Conservation (phyloP, 2,329 filamentous ascomycete genomes). For the Seiridium cupressi region DNA sequence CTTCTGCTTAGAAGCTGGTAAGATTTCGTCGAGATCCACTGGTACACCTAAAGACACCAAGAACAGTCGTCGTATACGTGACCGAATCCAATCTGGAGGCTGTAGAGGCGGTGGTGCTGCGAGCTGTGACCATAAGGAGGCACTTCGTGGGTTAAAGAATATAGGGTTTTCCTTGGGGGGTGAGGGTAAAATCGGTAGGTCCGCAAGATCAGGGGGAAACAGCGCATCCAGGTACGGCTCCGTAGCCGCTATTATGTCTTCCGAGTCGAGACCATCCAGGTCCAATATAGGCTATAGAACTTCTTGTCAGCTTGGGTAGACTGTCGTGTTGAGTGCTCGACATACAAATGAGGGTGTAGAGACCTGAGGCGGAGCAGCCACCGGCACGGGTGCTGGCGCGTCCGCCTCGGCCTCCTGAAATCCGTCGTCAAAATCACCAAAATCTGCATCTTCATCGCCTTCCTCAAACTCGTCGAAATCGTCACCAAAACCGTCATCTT, state of each 20-base stretch:
- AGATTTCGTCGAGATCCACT: constrained; percentile 94
- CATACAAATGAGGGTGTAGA: constrained; percentile 43
- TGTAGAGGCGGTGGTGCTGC: constrained; percentile 92
- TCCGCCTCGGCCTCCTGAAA: constrained; percentile 58
- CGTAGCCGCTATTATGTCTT: constrained; percentile 59
- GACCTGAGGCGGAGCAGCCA: constrained; percentile 30
- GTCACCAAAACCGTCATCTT: constrained; percentile 52
- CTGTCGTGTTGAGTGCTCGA: constrained; percentile 30
- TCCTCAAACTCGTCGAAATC: constrained; percentile 65
- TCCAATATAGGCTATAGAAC: constrained; percentile 61
- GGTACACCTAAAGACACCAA: constrained; percentile 94
- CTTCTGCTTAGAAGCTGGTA: constrained; percentile 96
- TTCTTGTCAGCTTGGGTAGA: constrained; percentile 25
- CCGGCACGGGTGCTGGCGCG: constrained; percentile 24
- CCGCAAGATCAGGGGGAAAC: constrained; percentile 58
- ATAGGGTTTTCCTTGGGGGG: constrained; percentile 58
- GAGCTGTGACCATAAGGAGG: constrained; percentile 93
- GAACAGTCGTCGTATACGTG: constrained; percentile 89
- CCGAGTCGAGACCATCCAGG: constrained; percentile 59
- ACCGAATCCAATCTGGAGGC: constrained; percentile 96
- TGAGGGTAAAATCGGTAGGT: constrained; percentile 48
- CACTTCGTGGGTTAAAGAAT: constrained; percentile 81
- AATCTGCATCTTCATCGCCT: constrained; percentile 52
- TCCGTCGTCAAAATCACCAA: constrained; percentile 71
- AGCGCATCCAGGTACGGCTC: constrained; percentile 66